Conservation (phyloP, 768 basidiomycete species). For the Trametes meyenii region DNA sequence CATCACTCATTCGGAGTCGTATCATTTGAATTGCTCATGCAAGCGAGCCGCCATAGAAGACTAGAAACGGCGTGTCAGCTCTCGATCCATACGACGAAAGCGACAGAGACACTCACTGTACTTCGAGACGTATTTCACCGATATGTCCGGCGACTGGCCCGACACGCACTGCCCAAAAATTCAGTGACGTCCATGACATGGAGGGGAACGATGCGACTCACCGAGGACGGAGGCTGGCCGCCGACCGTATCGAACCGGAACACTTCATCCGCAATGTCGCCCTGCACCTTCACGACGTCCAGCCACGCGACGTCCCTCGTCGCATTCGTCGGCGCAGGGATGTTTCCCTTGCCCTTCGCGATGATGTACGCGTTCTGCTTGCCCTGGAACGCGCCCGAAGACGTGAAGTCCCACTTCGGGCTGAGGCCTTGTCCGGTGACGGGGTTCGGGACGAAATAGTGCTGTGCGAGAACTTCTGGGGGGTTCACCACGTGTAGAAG, state of each 20-base stretch:
- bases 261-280: conserved; percentile 32
- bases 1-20: neutral
- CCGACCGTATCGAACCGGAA: conserved; percentile 36
- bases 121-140: conserved; percentile 31
- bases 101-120: conserved; percentile 21
- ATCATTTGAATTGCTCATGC: neutral
- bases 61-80: neutral
- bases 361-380: conserved; percentile 32
- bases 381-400: conserved; percentile 26
- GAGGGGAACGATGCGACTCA: conserved; percentile 11
- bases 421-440: conserved; percentile 32
- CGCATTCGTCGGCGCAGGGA: conserved; percentile 32
- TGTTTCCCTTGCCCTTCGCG: conserved; percentile 28
- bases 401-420: conserved; percentile 40
- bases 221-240: conserved; percentile 38
- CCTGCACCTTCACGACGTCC: conserved; percentile 32
- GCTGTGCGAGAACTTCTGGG: conserved; percentile 35
- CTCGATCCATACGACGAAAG: neutral
- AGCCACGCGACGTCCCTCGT: conserved; percentile 42
- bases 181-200: neutral
- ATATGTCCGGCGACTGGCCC: conserved; percentile 28
- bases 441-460: conserved; percentile 42
- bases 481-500: conserved; percentile 25
- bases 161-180: conserved; percentile 22
- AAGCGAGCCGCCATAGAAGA: conserved; percentile 26